Evolutionary conservation across 202 grass and related monocot species (phyloP), one percentile per base, ranked within the genome.

Genomic region (Setaria viridis): DNA sequence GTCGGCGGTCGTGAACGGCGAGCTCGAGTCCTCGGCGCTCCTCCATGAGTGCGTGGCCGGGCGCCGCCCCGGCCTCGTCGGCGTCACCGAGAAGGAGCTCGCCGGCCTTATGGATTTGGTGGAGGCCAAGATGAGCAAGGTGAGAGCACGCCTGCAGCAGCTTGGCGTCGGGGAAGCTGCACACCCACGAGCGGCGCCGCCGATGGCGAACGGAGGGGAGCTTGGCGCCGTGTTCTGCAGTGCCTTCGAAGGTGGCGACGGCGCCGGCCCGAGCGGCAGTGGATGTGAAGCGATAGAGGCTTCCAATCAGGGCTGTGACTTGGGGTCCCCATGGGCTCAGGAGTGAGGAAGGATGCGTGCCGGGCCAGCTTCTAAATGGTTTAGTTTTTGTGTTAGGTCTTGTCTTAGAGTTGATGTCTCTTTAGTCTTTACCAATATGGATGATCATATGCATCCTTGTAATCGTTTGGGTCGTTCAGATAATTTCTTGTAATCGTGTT

Each of bases 31-130:
- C 11, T 69, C 15, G 11, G 19, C 59, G 11, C 67, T 84, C 21
- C 82, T 92, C 83, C 82, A 87, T n/a, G 62, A 87, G 0, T 16
- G 30, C 35, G 16, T 80, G 46, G 21, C 9, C 0, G 68, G 85
- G 17, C 6, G 19, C 0, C n/a, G 25, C 2, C 14, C 47, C 0
- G 33, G 76, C 41, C 42, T 86, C 1, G 7, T 1, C 0, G 41
- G 34, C 3, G 10, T 66, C 10, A 53, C 67, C 1, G 25, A 35
- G 10, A 80, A 86, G 21, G 79, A 85, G 7, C 50, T 84, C 0
- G 1, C 47, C 0, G 62, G 9, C 7, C 74, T 89, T 1, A 35
- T 62, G 0, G 55, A 7, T 33, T 7, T 86, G 13, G 65, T 92
- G 2, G 73, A 86, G 42, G 84, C 11, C 12, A 75, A 57, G 71